Percentiles rank a stretch among this genome's conserved stretches.
These are phyloP conservation scores for Aspergillus ostianus DNA, from an alignment of 495 filamentous ascomycete genomes.

Conservation along the genomic window DNA sequence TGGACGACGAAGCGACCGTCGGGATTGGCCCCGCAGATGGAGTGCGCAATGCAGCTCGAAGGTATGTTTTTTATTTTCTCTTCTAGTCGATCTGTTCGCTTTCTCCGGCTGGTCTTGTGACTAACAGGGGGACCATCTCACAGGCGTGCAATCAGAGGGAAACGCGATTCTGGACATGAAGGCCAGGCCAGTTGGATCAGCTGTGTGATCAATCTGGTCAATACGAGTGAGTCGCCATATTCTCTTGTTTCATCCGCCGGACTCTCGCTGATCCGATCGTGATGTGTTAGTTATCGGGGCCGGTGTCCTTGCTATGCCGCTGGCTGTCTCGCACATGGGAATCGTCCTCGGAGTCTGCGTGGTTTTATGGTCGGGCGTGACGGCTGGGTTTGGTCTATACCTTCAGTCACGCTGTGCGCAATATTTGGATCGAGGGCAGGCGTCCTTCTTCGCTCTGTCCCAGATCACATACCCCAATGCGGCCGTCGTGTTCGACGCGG, in stretches of 20 bases:
- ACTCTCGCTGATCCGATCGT: constrained; percentile 8
- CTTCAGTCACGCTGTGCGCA: constrained; percentile 88
- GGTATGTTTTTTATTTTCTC: constrained; percentile 26
- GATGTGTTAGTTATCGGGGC: constrained; percentile 74
- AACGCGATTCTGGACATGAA: constrained; percentile 46
- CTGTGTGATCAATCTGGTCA: constrained; percentile 91
- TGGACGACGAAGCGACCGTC: constrained; percentile 37
- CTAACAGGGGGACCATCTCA: constrained; percentile 17
- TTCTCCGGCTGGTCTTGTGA: constrained; percentile 9
- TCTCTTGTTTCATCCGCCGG: neutral
- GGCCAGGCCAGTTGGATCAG: constrained; percentile 87
- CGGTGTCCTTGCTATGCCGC: constrained; percentile 91
- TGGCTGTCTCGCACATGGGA: constrained; percentile 88
- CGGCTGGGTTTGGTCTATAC: constrained; percentile 90
- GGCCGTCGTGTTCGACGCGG: constrained; percentile 90
- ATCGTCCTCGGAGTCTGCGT: constrained; percentile 78
- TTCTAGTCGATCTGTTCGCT: neutral
- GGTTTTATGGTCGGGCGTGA: constrained; percentile 85
- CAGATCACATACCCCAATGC: constrained; percentile 97
- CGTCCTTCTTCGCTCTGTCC: constrained; percentile 88
- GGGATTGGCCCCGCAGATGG: constrained; percentile 26
- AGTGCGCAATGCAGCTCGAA: constrained; percentile 26
- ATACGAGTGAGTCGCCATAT: constrained; percentile 63
- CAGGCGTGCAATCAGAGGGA: constrained; percentile 48
- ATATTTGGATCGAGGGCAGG: constrained; percentile 81